Conservation (phyloP, 106 monocot species). For the Dendrobium officinale region DNA sequence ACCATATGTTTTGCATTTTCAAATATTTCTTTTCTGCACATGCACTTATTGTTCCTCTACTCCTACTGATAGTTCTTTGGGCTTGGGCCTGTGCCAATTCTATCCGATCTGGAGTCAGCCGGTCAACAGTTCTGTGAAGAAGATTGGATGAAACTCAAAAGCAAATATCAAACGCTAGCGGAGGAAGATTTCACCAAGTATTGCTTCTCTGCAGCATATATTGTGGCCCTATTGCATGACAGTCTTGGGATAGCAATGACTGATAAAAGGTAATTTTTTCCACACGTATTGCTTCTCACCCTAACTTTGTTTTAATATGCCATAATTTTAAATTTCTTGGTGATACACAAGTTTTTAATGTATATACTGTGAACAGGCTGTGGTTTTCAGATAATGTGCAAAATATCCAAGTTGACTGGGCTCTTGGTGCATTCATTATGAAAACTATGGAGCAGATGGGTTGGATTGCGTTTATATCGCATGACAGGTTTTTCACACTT, state of each 20-base stretch:
- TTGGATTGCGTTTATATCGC: conserved; percentile 23
- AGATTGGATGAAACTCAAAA: conserved; percentile 46
- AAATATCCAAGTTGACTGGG: conserved; percentile 59
- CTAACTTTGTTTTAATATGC: too few species aligned
- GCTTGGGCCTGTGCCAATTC: conserved; percentile 33
- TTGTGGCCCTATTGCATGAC: conserved; percentile 84
- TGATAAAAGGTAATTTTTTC: conserved; percentile 44
- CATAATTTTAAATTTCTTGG: too few species aligned
- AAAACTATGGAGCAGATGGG: conserved; percentile 19
- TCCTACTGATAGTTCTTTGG: conserved; percentile 59
- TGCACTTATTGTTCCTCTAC: not conserved
- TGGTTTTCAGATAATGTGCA: conserved; percentile 47
- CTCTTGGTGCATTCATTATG: conserved; percentile 76
- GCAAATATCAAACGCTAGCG: conserved; percentile 25
- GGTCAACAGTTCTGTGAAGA: conserved; percentile 65
- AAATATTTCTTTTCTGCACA: not conserved
- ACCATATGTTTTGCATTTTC: not conserved
- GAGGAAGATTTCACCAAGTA: conserved; percentile 60
- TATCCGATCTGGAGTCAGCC: conserved; percentile 59
- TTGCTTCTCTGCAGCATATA: conserved; percentile 95
- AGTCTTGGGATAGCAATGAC: conserved; percentile 67
- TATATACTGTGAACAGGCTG: conserved; percentile 40
- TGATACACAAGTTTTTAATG: not conserved
- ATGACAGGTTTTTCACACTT: conserved; percentile 17
- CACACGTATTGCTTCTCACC: not conserved